Evolutionary conservation across 176 grass and related monocot species (phyloP).

Genomic region (Leersia perrieri): DNA sequence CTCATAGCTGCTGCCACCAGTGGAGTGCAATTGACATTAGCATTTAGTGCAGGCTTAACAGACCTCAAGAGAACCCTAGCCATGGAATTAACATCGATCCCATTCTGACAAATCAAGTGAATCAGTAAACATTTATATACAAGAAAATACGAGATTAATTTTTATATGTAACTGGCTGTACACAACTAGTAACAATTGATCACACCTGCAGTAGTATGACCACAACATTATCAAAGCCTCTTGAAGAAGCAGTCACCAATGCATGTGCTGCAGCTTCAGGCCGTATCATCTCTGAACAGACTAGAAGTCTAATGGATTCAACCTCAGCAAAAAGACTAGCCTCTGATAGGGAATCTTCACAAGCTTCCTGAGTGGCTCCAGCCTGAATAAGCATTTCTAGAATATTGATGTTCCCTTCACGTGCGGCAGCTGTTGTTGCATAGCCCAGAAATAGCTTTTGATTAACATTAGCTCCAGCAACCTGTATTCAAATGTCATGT

Average conservation of each 20-base stretch:
- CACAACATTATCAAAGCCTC: constrained; percentile 58
- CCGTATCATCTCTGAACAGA: constrained; percentile 44
- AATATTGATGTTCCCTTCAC: constrained; percentile 44
- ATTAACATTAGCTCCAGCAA: constrained; percentile 56
- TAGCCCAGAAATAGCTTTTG: constrained; percentile 61
- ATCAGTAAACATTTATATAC: neutral
- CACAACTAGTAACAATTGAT: neutral
- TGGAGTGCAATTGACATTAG: constrained; percentile 59
- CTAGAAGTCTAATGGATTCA: constrained; percentile 23
- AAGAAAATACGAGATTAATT: constrained; percentile 1
- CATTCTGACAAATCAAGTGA: constrained; percentile 32
- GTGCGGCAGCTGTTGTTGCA: constrained; percentile 60
- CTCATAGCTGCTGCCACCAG: constrained; percentile 60
- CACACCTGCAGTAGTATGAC: constrained; percentile 47
- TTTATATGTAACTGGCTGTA: neutral
- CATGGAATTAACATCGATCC: constrained; percentile 52
- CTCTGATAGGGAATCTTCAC: constrained; percentile 55
- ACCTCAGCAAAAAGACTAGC: constrained; percentile 43
- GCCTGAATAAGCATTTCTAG: constrained; percentile 50
- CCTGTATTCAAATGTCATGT: constrained; percentile 19
- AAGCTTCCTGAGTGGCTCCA: constrained; percentile 46
- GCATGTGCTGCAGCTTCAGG: constrained; percentile 41
- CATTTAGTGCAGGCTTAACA: constrained; percentile 56
- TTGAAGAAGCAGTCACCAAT: constrained; percentile 51
- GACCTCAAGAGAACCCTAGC: constrained; percentile 56